A percentile compares a stretch with the other conserved stretches of the same genome.
Conservation (phyloP, 139 green algal genomes). For the Chlorella sorokiniana region DNA sequence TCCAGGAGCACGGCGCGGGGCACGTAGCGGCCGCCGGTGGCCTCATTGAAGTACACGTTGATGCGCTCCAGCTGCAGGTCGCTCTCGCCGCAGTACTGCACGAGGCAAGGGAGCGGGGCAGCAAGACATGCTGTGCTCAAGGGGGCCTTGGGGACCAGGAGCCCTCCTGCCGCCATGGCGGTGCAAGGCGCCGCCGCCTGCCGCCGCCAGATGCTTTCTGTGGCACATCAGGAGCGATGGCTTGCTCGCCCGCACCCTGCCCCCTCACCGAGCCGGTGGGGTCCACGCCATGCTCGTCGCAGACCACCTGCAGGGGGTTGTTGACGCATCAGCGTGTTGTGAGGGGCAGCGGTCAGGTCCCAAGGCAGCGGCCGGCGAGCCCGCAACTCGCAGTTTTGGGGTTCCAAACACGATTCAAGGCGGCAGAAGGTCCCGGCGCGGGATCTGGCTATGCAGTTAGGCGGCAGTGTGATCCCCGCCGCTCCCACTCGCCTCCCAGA, state of each 20-base stretch:
- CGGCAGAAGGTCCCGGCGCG: background rate
- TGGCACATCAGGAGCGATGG: background rate
- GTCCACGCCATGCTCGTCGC: conserved; percentile 91
- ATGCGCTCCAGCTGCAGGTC: conserved; percentile 99
- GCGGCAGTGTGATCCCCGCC: background rate
- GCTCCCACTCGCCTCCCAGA: conserved; percentile 82
- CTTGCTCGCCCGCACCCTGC: background rate
- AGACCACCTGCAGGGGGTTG: conserved; percentile 69
- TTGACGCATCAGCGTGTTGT: background rate
- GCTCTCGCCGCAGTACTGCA: conserved; percentile 79
- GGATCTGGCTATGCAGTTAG: background rate
- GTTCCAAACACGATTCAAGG: too few species aligned
- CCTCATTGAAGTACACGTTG: conserved; percentile 99
- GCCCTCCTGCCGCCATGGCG: background rate
- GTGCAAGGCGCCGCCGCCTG: background rate
- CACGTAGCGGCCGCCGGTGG: conserved; percentile 95
- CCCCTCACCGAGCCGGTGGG: conserved; percentile 83
- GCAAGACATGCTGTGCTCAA: background rate
- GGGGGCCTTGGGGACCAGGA: too few species aligned
- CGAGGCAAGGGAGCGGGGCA: background rate
- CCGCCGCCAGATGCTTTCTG: background rate
- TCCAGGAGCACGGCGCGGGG: conserved; percentile 98
- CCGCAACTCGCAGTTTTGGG: too few species aligned
- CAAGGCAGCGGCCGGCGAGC: background rate
- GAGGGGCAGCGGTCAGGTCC: background rate